Conservation (phyloP, 306 rosid genomes). For the Canavalia gladiata region DNA sequence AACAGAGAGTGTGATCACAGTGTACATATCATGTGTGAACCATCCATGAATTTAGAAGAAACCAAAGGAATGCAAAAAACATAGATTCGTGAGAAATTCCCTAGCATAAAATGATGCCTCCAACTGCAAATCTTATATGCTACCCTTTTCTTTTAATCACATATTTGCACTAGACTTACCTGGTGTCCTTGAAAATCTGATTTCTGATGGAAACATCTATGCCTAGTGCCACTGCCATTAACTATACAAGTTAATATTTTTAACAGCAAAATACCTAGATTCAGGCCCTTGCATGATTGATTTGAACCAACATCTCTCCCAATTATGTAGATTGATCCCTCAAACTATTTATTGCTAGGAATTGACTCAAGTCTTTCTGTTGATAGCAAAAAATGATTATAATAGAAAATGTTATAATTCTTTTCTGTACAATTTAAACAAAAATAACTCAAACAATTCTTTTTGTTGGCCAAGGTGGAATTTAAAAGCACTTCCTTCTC, state of each 20-base stretch:
- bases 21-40: not conserved
- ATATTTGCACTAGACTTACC: slow-evolving; percentile 2
- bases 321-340: not conserved
- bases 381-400: not conserved
- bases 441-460: not conserved
- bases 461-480: not conserved
- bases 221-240: not conserved
- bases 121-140: not conserved
- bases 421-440: slow-evolving; percentile 18
- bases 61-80: not conserved
- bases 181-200: not conserved
- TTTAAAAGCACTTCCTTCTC: not conserved
- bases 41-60: slow-evolving; percentile 30
- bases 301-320: not conserved
- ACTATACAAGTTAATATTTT: not conserved
- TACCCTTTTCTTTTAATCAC: not conserved
- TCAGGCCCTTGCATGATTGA: not conserved
- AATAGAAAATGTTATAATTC: not conserved
- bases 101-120: not conserved
- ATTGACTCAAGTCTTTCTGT: not conserved
- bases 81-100: not conserved
- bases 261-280: not conserved
- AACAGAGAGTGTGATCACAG: not conserved
- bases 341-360: not conserved
- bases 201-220: not conserved